Base-by-base conservation (phyloP, 805 yeast genomes). In the Cyberlindnera nakhonratchasimensis region DNA sequence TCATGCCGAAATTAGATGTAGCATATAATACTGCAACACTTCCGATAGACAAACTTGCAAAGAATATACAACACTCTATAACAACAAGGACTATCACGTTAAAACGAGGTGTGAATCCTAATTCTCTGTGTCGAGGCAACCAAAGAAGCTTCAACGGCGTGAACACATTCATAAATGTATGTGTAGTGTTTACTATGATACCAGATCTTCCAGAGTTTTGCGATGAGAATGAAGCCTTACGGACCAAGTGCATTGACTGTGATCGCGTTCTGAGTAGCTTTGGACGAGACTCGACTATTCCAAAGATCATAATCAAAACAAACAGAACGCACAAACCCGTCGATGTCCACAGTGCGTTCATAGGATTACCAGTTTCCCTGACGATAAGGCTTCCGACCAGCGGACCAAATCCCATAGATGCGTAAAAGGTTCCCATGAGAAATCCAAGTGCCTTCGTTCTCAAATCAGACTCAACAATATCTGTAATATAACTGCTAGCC, bases 401-500 rank as follows among this genome's bases (percentile, higher is more conserved):
- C 0, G 95, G 93, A 2, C 91, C 93, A 8, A 73, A 11, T 1
- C 82, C 82, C 50, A 79, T 54, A 0, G 89, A 85, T 4, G 72
- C 66, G 53, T 75, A 81, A 37, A 83, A 61, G 14, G 75, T 62
- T 10, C 90, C 86, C 57, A 74, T 67, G 20, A 75, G 64, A 22
- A 77, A 63, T 11, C 90, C 86, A 50, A 86, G 65, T 17, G 73
- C 67, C 40, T 74, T 70, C 19, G 78, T 72, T 47, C 95, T 65
- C 42, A 75, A 69, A 25, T 67, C 70, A 1, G 86, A 74, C 17
- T 79, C 82, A 6, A 80, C 80, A 29, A 86, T 78, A 63, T 88
- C 96, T 4, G 87, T 69, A 14, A 85, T 71, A 56, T 86, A 88
- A 46, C 90, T 77, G 55, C 81, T 81, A 11, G 78, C 65, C 23